A percentile compares a stretch with the other conserved stretches of the same genome.
These are phyloP conservation scores for Piper longum DNA, from an alignment of 164 flowering plant species.

Conservation along the genomic window DNA sequence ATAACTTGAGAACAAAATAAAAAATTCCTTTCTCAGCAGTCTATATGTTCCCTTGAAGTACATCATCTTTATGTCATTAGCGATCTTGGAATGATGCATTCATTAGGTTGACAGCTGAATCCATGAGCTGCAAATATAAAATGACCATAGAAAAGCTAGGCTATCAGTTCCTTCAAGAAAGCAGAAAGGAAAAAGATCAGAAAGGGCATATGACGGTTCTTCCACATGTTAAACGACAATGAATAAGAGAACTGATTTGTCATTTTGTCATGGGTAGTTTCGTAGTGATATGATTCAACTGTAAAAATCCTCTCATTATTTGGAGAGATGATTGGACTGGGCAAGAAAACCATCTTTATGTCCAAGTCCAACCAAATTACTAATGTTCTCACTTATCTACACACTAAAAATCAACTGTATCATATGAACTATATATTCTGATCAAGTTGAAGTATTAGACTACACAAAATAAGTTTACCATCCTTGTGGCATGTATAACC, in stretches of 20 bases:
- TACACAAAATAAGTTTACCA: background rate
- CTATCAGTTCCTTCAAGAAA: background rate
- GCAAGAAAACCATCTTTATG: no score
- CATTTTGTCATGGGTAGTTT: no score
- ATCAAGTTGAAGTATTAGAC: background rate
- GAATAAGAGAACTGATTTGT: no score
- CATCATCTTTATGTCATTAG: slow-evolving; percentile 5
- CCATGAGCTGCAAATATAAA: slow-evolving; percentile 53
- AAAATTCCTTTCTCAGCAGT: no score
- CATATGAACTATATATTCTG: background rate
- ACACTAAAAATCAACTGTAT: background rate
- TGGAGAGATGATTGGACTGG: no score
- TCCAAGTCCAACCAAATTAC: background rate
- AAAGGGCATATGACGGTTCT: no score
- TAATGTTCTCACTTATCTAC: background rate
- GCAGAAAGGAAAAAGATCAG: background rate
- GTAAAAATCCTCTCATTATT: no score
- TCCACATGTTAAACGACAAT: no score
- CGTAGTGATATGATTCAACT: no score
- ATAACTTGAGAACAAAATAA: no score
- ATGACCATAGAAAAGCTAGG: background rate
- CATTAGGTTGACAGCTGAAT: slow-evolving; percentile 52
- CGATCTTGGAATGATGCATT: slow-evolving; percentile 54
- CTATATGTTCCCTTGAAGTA: no score
- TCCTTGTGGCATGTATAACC: background rate